These are phyloP conservation scores for Myotisia sp. DNA, from an alignment of 2,329 filamentous ascomycete genomes.

Conservation along the genomic window DNA sequence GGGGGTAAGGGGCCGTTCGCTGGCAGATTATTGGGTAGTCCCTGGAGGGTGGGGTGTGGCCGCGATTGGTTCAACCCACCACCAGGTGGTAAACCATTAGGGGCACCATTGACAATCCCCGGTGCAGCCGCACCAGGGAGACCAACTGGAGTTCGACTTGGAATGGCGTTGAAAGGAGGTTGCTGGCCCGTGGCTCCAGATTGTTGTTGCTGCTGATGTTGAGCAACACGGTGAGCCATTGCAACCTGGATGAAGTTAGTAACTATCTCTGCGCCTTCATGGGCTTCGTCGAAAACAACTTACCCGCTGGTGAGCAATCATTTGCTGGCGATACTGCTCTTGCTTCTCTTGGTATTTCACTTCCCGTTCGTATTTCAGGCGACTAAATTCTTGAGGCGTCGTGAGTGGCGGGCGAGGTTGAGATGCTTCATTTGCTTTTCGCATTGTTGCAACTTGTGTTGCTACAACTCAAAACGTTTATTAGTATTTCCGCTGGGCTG, in stretches of 20 bases:
- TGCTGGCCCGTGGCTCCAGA: conserved; percentile 1
- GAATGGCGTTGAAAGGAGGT: background rate
- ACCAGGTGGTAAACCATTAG: conserved; percentile 16
- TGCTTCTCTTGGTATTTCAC: conserved; percentile 46
- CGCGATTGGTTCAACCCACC: conserved; percentile 25
- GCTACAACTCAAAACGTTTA: conserved; percentile 28
- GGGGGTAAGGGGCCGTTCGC: conserved; percentile 39
- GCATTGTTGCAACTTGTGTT: conserved; percentile 58
- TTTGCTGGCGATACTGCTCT: conserved; percentile 49
- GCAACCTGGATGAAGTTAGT: conserved; percentile 22
- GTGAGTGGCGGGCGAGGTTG: conserved; percentile 46
- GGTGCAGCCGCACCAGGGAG: background rate
- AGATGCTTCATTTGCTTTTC: conserved; percentile 61
- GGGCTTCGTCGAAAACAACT: conserved; percentile 4
- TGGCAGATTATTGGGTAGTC: conserved; percentile 24
- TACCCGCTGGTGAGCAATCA: conserved; percentile 43
- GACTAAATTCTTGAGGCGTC: conserved; percentile 81
- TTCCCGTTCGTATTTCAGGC: conserved; percentile 76
- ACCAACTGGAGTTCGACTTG: background rate
- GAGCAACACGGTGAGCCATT: conserved; percentile 30
- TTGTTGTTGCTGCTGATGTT: conserved; percentile 17
- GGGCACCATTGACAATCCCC: conserved; percentile 7
- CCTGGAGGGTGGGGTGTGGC: conserved; percentile 27
- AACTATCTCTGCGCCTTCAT: background rate
- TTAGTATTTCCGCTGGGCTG: conserved; percentile 7